Evolutionary conservation across 306 rosid genomes (phyloP).

Genomic region (Malus sylvestris): DNA sequence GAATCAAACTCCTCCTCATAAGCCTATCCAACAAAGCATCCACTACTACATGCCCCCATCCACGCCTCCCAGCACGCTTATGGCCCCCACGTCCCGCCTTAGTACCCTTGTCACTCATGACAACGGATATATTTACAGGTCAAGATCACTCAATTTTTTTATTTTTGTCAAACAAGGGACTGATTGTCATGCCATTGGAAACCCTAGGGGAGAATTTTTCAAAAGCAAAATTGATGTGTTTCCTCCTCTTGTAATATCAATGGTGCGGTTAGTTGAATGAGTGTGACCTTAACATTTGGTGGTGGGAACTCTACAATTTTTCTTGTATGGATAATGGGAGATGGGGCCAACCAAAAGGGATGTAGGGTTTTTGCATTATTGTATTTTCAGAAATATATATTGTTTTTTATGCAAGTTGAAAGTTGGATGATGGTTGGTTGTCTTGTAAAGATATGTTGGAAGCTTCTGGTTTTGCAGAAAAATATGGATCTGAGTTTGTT

Average conservation of each 20-base stretch:
- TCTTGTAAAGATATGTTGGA: slow-evolving; percentile 45
- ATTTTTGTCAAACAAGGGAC: slow-evolving; percentile 35
- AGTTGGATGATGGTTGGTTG: slow-evolving; percentile 39
- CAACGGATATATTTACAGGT: slow-evolving; percentile 22
- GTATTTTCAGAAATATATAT: slow-evolving; percentile 32
- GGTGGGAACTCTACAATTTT: slow-evolving; percentile 34
- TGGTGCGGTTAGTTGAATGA: slow-evolving; percentile 60
- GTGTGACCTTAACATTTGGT: slow-evolving; percentile 38
- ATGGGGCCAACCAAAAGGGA: slow-evolving; percentile 44
- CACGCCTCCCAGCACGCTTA: background rate
- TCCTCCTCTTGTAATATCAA: slow-evolving; percentile 21
- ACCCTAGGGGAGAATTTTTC: slow-evolving; percentile 29
- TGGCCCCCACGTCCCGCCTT: slow-evolving; percentile 8
- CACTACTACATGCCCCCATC: slow-evolving; percentile 8
- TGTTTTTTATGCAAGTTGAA: slow-evolving; percentile 42
- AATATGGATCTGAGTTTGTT: slow-evolving; percentile 11
- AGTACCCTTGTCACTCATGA: slow-evolving; percentile 13
- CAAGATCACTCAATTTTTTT: slow-evolving; percentile 15
- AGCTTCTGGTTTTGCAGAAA: slow-evolving; percentile 30
- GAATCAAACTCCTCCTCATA: slow-evolving; percentile 69
- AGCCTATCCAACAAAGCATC: slow-evolving; percentile 6
- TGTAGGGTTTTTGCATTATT: slow-evolving; percentile 31
- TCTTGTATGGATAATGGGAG: slow-evolving; percentile 41
- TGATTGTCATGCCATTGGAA: slow-evolving; percentile 25
- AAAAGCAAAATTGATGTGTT: slow-evolving; percentile 35